Base-by-base conservation (phyloP, 345 rosid species). In the Salix viminalis region DNA sequence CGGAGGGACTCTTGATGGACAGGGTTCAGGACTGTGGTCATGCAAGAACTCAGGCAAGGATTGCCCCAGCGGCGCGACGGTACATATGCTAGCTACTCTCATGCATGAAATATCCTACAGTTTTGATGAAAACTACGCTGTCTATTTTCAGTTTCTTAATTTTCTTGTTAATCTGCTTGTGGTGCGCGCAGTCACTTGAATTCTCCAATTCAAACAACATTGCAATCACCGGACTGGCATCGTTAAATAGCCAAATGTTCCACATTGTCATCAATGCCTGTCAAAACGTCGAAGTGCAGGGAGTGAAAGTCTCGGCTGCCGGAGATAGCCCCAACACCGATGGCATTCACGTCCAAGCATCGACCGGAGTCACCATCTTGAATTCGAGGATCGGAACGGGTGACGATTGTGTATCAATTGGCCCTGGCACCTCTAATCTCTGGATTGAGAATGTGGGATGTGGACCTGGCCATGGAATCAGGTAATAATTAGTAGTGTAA, bases 241-340 rank as follows among this genome's bases (percentile, higher is more conserved):
- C 94, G 19, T 60, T 86, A 0, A 87, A 90, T 82, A 90, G 98
- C 70, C 96, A 90, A 67, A 70, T 85, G 89, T 85, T 78, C 70
- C 90, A 90, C 77, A 76, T 90, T 19, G 96, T 82, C n/a, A 74
- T 94, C 77, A 80, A 87, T 62, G 87, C 87, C 19, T 94, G 94
- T 75, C 69, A 79, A 15, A 81, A 94, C 34, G 92, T 89, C 32
- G 82, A 76, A 72, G 46, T 91, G n/a, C 79, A 84, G 48, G 88
- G 88, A 46, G 83, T 88, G 14, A 86, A 69, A 69, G 77, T 94
- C 21, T 79, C 78, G 7, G 90, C 97, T 32, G 48, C 89, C 6
- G 86, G 90, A 14, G 41, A 80, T 37, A 93, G 97, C 75, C 94
- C 93, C 1, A 93, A 93, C 86, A 93, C 97, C 2, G 97, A 91